Base-by-base conservation (phyloP, 208 protist genomes). In the Crithidia brevicula region DNA sequence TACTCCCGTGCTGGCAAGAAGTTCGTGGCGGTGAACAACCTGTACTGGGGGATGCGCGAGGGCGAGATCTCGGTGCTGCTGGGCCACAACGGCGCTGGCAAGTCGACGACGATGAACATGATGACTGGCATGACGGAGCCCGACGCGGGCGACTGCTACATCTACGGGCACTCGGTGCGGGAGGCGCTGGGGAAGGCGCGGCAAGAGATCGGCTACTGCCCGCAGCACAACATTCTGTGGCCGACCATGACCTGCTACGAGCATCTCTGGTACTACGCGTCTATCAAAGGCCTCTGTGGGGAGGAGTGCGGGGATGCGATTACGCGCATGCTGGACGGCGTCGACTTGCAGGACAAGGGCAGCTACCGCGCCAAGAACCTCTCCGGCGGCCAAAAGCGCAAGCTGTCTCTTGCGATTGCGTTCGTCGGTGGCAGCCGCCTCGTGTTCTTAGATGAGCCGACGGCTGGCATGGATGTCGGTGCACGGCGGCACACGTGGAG, bases 211-310 rank as follows among this genome's bases (percentile, higher is more conserved):
- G 97, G 98, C 60, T 87, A 96, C 23, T 99, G 97, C 81, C 95
- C 96, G n/a, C 97, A 99, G 85, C 93, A 97, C 77, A 97, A 98
- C 86, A 92, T 98, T 71, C 77, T 98, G 0, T 99, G 94, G 91
- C 86, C 84, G 13, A 74, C 93, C 30, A 88, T 98, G 45, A 98
- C 92, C 23, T 86, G 81, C 28, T 38, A 66, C 9, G 94, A 98
- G 63, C 94, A 98, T 63, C 70, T 99, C 4, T 59, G 79, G 65
- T 97, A 96, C 62, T 99, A 91, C 79, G 89, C 77, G 2, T 74
- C 74, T n/a, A 67, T 98, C 25, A 98, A 98, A 60, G 95, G 93
- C 13, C 53, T 95, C 6, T 47, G 54, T n/a, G 81, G 81, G 0
- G 47, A 28, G 15, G 40, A 45, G 27, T 62, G 70, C 13, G 72